phyloP scores from a whole-genome alignment of 176 grass and related monocot genomes.

The barley (Hordeum vulgare) region MorexV3_pseudomolecules_assembly NC_058521.1:561447764-561448263 shows the following conservation, averaged over 20 bases:
- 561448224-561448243: conserved; percentile 59
- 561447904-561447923: conserved; percentile 47
- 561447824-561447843: conserved; percentile 57
- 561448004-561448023: conserved; percentile 62
- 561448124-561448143: conserved; percentile 35
- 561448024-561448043: conserved; percentile 81
- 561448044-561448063: conserved; percentile 68
- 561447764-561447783: conserved; percentile 37
- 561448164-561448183: conserved; percentile 78
- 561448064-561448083: conserved; percentile 65
- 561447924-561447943: conserved; percentile 52
- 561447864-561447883: conserved; percentile 53
- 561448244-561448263: conserved; percentile 54
- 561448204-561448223: conserved; percentile 59
- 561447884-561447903: conserved; percentile 33
- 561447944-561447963: conserved; percentile 54
- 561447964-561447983: conserved; percentile 60
- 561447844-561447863: conserved; percentile 80
- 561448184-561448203: conserved; percentile 80
- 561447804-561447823: conserved; percentile 48
- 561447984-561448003: conserved; percentile 19
- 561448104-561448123: conserved; percentile 78
- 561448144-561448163: conserved; percentile 54
- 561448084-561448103: conserved; percentile 64
- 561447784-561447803: conserved; percentile 51